Evolutionary conservation across 441 rosid genomes (phyloP).

Genomic region (Gossypium laxum): DNA sequence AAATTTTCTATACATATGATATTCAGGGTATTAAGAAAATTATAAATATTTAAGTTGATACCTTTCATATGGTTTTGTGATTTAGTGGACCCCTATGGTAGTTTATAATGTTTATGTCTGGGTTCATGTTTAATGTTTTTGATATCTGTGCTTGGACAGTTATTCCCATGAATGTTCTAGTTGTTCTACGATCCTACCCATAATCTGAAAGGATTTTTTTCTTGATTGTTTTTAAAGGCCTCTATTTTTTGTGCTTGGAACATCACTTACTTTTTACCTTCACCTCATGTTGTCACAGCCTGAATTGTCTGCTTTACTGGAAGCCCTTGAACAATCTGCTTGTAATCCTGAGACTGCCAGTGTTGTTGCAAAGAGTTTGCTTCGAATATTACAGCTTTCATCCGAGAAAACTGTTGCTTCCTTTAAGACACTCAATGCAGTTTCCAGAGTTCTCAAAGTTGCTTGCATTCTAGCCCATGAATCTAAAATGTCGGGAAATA

Average conservation of each 20-base stretch:
- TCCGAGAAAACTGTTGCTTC: constrained; percentile 63
- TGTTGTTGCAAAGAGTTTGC: constrained; percentile 62
- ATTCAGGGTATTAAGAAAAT: background rate
- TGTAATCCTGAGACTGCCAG: constrained; percentile 54
- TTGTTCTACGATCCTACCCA: background rate
- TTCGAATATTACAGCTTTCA: constrained; percentile 59
- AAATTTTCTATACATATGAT: background rate
- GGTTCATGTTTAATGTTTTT: background rate
- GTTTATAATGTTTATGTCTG: background rate
- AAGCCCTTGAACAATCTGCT: constrained; percentile 81
- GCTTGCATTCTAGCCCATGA: constrained; percentile 70
- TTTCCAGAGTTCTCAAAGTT: constrained; percentile 70
- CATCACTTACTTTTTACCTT: constrained; percentile 10
- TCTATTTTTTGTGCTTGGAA: background rate
- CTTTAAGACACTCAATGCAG: constrained; percentile 59
- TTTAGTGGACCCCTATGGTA: background rate
- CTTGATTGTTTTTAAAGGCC: constrained; percentile 1
- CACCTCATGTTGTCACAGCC: constrained; percentile 48
- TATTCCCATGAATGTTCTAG: background rate
- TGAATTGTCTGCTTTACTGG: constrained; percentile 63
- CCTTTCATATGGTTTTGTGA: background rate
- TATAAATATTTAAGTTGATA: constrained; percentile 1
- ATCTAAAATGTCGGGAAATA: constrained; percentile 33
- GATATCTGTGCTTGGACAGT: background rate
- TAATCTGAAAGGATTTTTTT: constrained; percentile 2